These are phyloP conservation scores for Calonectria crousiana DNA, from an alignment of 2,329 filamentous ascomycete species.

Conservation along the genomic window DNA sequence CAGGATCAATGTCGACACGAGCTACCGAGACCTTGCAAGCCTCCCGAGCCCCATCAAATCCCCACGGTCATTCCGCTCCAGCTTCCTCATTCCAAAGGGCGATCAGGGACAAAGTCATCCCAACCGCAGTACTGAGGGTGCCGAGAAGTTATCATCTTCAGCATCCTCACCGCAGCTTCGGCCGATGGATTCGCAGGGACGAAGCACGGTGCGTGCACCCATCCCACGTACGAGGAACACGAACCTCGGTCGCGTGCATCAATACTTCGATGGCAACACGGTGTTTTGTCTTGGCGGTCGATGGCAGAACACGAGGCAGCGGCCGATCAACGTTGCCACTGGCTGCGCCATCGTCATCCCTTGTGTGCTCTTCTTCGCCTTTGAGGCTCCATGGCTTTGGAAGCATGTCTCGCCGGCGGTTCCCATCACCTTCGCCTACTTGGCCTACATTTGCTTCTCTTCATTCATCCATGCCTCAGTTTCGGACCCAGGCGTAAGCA, in stretches of 20 bases:
- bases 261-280: constrained; percentile 95
- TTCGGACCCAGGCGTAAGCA: constrained; percentile 90
- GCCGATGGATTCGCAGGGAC: constrained; percentile 55
- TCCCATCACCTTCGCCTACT: constrained; percentile 89
- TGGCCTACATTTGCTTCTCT: constrained; percentile 91
- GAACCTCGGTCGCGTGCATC: constrained; percentile 77
- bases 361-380: constrained; percentile 84
- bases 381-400: constrained; percentile 89
- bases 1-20: constrained; percentile 71
- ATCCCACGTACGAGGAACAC: constrained; percentile 38
- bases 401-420: constrained; percentile 87
- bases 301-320: constrained; percentile 87
- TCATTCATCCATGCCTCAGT: constrained; percentile 95
- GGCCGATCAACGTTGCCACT: constrained; percentile 90
- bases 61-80: constrained; percentile 81
- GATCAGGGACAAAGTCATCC: constrained; percentile 59
- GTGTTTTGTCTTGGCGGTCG: constrained; percentile 89
- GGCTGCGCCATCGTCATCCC: constrained; percentile 85
- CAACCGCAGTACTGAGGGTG: constrained; percentile 72
- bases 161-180: constrained; percentile 79
- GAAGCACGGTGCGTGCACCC: constrained; percentile 34
- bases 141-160: constrained; percentile 86
- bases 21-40: constrained; percentile 65
- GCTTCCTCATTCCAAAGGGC: constrained; percentile 75
- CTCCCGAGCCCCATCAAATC: constrained; percentile 75